Evolutionary conservation across 2,329 filamentous ascomycete species (phyloP), one percentile per base, ranked within the genome.

Genomic region (Xylaria sp.): DNA sequence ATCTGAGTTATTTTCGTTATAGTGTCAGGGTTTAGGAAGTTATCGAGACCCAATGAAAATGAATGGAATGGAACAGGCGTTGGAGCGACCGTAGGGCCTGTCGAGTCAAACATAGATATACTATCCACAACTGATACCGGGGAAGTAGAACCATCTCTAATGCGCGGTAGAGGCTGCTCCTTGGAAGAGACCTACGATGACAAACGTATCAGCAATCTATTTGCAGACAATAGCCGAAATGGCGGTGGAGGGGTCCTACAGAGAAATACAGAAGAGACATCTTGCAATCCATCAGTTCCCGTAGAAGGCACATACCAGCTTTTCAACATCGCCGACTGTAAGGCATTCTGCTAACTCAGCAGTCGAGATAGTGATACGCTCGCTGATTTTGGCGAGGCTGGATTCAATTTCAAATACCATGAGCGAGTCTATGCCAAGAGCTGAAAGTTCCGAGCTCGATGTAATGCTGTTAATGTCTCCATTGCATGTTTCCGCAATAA

Each of bases 301-400:
- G 36, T 58, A 58, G 23, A 58, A 58, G 57, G 56, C 56, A 65
- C 61, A 48, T 68, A 68, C 66, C 66, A 68, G 31, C 28, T 61
- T 68, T 53, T 68, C 66, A 61, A 68, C 57, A 65, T 68, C 66
- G 13, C 60, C 57, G 49, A 68, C 66, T 49, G 66, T 65, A 63
- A 42, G 57, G 42, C 66, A 68, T 49, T 65, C 61, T 20, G 40
- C 36, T 20, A 68, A 49, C 36, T 63, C 59, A 51, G 57, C 26
- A 10, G 66, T 48, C n/a, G 66, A 65, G 28, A 67, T 5, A 26
- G 56, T 38, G 28, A 48, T 56, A 31, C 40, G 54, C 20, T 38
- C 53, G 49, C 36, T 57, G 20, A 68, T 65, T 40, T 65, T 60
- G 6, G 60, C 40, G 13, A 67, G 56, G 20, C 60, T 59, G 26